phyloP scores from a whole-genome alignment of 2,329 filamentous ascomycete species.

The Colletotrichum sp. region DNA sequence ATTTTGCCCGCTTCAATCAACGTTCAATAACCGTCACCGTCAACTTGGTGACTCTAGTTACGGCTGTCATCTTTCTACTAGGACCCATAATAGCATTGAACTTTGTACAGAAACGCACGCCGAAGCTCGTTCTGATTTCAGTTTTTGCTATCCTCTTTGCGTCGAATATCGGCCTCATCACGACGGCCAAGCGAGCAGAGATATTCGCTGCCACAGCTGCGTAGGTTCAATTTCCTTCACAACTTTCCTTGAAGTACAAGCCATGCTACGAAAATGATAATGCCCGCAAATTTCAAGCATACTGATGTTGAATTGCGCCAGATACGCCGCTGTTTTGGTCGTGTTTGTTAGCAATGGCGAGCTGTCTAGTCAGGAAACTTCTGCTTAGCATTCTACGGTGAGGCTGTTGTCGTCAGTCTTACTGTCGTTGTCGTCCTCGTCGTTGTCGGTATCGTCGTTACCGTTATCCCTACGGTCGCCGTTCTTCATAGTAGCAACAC shows the following conservation, averaged over 20 bases:
- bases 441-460: no score
- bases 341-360: slow-evolving; percentile 6
- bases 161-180: slow-evolving; percentile 13
- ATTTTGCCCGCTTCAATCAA: background rate
- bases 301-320: background rate
- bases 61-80: background rate
- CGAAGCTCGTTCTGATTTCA: slow-evolving; percentile 8
- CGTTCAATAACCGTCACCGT: background rate
- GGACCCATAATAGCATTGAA: slow-evolving; percentile 11
- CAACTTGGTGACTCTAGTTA: background rate
- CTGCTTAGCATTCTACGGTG: rapidly evolving
- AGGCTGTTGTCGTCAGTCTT: no score
- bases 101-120: background rate
- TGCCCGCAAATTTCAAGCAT: rapidly evolving
- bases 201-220: slow-evolving; percentile 23
- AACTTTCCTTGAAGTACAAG: rapidly evolving
- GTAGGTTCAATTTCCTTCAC: background rate
- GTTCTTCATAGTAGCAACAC: no score
- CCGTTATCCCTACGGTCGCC: no score
- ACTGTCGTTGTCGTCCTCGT: no score
- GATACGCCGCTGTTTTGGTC: slow-evolving; percentile 18
- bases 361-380: background rate
- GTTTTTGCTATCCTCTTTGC: slow-evolving; percentile 22
- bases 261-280: rapidly evolving
- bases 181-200: slow-evolving; percentile 20